These are phyloP conservation scores for Globisporangium cystogenes DNA, from an alignment of 352 stramenopile genomes.

Conservation along the genomic window DNA sequence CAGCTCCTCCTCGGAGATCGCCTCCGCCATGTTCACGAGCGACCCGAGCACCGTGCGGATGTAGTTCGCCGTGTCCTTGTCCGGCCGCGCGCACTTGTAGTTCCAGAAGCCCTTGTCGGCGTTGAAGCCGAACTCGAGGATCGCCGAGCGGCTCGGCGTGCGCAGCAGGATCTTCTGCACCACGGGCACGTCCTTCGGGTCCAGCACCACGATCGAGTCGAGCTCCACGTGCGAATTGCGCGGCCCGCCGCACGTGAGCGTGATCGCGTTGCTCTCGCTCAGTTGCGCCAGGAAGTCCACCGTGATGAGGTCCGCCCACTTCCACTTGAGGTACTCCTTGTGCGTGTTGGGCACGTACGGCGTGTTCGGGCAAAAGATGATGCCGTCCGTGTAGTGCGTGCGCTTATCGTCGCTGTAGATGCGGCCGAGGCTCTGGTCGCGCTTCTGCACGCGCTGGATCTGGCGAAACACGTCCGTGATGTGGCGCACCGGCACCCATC, in stretches of 20 bases:
- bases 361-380: constrained; percentile 87
- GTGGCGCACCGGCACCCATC: constrained; percentile 75
- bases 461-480: constrained; percentile 82
- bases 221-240: constrained; percentile 78
- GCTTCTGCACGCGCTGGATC: constrained; percentile 74
- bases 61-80: constrained; percentile 89
- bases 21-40: constrained; percentile 89
- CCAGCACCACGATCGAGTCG: constrained; percentile 74
- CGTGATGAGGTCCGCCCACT: constrained; percentile 89
- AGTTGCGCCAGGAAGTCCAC: constrained; percentile 78
- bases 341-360: constrained; percentile 82
- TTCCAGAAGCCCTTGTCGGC: constrained; percentile 86
- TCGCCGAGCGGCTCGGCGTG: constrained; percentile 49
- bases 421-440: constrained; percentile 64
- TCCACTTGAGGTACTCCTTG: constrained; percentile 91
- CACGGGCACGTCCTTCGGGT: constrained; percentile 63
- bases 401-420: constrained; percentile 84
- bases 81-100: constrained; percentile 83
- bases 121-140: constrained; percentile 87
- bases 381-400: constrained; percentile 86
- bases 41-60: constrained; percentile 87
- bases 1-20: constrained; percentile 88
- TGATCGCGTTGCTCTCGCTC: constrained; percentile 49
- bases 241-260: constrained; percentile 67
- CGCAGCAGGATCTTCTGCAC: constrained; percentile 65